A percentile compares a stretch with the other conserved stretches of the same genome.
Evolutionary conservation across 352 stramenopile species (phyloP).

Genomic region (Aphanomyces invadans): DNA sequence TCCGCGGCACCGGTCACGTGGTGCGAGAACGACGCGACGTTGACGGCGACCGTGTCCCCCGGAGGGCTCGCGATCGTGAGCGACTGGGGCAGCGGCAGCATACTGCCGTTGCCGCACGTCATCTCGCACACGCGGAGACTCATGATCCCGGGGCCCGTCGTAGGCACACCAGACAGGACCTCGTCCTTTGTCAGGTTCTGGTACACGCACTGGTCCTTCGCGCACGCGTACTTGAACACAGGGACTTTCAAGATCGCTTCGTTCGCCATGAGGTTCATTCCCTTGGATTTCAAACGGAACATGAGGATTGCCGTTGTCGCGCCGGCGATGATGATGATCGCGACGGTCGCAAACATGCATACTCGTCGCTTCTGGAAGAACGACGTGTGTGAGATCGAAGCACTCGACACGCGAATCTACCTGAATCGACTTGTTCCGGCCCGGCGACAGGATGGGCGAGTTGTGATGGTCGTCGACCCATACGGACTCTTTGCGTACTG

Average conservation of each 20-base stretch:
- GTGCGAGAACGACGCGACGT: conserved; percentile 6
- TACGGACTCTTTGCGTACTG: neutral
- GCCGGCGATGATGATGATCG: neutral
- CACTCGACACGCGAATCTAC: neutral
- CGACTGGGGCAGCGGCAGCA: conserved; percentile 7
- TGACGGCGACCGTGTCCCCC: neutral
- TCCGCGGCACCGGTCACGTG: neutral
- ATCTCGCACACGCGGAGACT: conserved; percentile 23
- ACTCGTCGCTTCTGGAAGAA: neutral
- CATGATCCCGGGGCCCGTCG: neutral
- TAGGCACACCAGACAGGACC: neutral
- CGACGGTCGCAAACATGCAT: neutral
- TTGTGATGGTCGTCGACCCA: neutral
- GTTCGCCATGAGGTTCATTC: no score
- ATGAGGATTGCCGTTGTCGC: neutral
- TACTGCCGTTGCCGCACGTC: conserved; percentile 17
- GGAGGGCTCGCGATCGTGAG: neutral
- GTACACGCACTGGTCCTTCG: neutral
- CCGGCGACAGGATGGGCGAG: neutral
- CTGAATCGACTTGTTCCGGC: neutral
- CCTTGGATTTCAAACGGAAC: no score
- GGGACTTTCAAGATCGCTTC: neutral
- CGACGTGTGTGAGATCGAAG: neutral
- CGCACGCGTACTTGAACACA: conserved; percentile 8
- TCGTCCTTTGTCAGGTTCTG: conserved; percentile 14